Evolutionary conservation across 1,284 basidiomycete species (phyloP).

Genomic region (Microstroma glucosiphilum): DNA sequence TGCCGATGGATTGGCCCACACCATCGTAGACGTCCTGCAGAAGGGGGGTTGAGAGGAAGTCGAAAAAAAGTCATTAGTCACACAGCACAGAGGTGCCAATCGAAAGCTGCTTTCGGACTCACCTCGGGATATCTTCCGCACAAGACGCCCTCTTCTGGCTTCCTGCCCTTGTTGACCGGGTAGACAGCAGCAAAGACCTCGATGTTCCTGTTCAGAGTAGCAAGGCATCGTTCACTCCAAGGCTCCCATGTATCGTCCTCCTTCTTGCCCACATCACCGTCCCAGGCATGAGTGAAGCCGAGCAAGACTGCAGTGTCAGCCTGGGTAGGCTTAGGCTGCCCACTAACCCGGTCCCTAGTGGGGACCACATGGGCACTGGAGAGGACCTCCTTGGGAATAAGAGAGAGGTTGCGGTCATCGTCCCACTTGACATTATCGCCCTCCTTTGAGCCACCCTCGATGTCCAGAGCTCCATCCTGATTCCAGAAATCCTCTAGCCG

Average conservation of each 20-base stretch:
- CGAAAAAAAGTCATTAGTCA: no score
- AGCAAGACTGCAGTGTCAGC: constrained; percentile 21
- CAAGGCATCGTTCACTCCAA: constrained; percentile 19
- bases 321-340: constrained; percentile 23
- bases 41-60: no score
- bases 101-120: no score
- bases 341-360: constrained; percentile 17
- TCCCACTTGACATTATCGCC: constrained; percentile 16
- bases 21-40: constrained; percentile 24
- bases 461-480: constrained; percentile 12
- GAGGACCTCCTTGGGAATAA: constrained; percentile 15
- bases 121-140: constrained; percentile 21
- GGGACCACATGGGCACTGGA: constrained; percentile 21
- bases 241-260: constrained; percentile 17
- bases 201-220: constrained; percentile 20
- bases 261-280: constrained; percentile 7
- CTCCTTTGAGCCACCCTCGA: constrained; percentile 17
- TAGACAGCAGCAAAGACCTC: constrained; percentile 21
- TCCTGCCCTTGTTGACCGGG: constrained; percentile 17
- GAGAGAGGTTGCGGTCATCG: constrained; percentile 9
- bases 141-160: constrained; percentile 13
- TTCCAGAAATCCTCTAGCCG: constrained; percentile 24
- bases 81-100: no score
- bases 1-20: constrained; percentile 18
- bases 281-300: constrained; percentile 16